Conservation (phyloP, 306 rosid species). For the Trifolium subterraneum region DNA sequence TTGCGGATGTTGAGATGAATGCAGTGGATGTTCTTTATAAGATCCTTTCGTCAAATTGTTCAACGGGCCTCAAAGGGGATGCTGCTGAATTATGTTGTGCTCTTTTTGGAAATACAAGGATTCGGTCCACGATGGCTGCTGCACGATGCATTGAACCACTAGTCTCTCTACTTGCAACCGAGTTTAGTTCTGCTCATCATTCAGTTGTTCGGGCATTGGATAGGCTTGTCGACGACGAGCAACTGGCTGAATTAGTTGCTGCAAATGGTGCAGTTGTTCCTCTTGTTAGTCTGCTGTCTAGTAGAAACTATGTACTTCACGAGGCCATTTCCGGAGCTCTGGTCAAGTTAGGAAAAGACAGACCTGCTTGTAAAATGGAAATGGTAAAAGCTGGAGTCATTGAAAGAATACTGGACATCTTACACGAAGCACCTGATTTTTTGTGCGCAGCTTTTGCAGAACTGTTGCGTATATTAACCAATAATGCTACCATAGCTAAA, state of each 20-base stretch:
- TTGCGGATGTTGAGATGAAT: constrained; percentile 98
- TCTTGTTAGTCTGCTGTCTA: constrained; percentile 87
- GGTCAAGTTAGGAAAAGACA: constrained; percentile 93
- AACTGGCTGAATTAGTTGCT: constrained; percentile 93
- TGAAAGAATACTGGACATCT: constrained; percentile 83
- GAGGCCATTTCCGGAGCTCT: constrained; percentile 94
- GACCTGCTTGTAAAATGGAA: constrained; percentile 97
- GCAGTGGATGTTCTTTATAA: constrained; percentile 98
- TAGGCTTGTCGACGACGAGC: constrained; percentile 97
- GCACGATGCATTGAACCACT: constrained; percentile 96
- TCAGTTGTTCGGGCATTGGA: constrained; percentile 94
- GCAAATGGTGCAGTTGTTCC: constrained; percentile 95
- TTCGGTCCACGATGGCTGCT: constrained; percentile 94
- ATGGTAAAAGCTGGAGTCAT: constrained; percentile 98
- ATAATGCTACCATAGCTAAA: constrained; percentile 95
- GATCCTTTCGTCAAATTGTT: constrained; percentile 89
- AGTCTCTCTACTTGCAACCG: constrained; percentile 86
- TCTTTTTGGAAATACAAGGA: constrained; percentile 95
- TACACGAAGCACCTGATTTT: constrained; percentile 92
- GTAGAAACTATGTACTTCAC: constrained; percentile 89
- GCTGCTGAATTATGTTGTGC: constrained; percentile 96
- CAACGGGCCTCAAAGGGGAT: constrained; percentile 92
- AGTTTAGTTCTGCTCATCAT: constrained; percentile 86
- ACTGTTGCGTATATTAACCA: constrained; percentile 92
- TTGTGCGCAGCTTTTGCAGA: constrained; percentile 89